A percentile compares a stretch with the other conserved stretches of the same genome.
Conservation (phyloP, 2,329 filamentous ascomycete genomes). For the Trichophyton mentagrophytes region DNA sequence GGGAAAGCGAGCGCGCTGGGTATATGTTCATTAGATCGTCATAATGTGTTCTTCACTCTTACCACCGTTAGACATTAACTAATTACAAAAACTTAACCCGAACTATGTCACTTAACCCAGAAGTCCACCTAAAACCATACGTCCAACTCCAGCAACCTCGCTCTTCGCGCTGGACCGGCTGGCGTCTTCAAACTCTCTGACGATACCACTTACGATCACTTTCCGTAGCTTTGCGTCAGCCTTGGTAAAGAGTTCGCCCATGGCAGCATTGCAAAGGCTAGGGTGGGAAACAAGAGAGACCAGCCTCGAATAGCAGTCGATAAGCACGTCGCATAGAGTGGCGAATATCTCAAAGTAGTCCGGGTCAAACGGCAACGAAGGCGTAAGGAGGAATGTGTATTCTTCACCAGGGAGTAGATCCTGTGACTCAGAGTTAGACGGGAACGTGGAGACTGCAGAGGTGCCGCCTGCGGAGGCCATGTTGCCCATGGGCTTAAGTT, state of each 20-base stretch:
- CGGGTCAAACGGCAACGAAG: constrained; percentile 82
- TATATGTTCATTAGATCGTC: neutral
- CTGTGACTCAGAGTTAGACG: constrained; percentile 36
- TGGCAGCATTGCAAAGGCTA: constrained; percentile 52
- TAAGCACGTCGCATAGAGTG: constrained; percentile 86
- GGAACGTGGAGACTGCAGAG: constrained; percentile 28
- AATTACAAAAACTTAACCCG: neutral
- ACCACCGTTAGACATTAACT: neutral
- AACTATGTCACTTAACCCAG: constrained; percentile 38
- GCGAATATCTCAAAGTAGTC: constrained; percentile 96
- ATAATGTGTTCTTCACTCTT: neutral
- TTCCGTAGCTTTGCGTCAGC: constrained; percentile 77
- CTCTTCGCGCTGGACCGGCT: constrained; percentile 62
- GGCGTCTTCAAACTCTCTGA: constrained; percentile 86
- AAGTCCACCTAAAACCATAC: constrained; percentile 76
- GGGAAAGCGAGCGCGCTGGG: too few species aligned
- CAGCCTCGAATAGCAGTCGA: constrained; percentile 78
- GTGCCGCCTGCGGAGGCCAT: constrained; percentile 28
- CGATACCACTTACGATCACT: constrained; percentile 71
- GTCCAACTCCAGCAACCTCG: constrained; percentile 75
- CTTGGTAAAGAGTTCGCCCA: constrained; percentile 82
- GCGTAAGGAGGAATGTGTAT: constrained; percentile 81
- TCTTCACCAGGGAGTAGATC: constrained; percentile 71
- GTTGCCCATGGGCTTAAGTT: constrained; percentile 35
- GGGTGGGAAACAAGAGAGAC: constrained; percentile 63